These are phyloP conservation scores for Backusella tuberculispora DNA, from an alignment of 192 early-diverging fungal genomes.

Conservation along the genomic window DNA sequence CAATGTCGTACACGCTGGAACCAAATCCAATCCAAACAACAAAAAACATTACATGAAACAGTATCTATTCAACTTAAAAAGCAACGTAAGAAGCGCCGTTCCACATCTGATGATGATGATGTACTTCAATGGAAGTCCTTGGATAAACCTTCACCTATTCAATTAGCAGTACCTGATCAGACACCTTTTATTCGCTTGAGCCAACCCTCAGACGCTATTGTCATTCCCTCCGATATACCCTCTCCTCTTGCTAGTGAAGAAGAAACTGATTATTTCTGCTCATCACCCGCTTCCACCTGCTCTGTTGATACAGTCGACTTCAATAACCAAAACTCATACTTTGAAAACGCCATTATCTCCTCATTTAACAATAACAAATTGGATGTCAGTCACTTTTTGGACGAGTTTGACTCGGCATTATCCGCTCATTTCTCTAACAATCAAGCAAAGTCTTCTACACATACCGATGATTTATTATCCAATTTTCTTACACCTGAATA, in stretches of 20 bases:
- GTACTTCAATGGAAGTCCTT: not conserved
- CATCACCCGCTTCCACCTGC: constrained; percentile 24
- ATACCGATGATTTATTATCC: not conserved
- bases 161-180: constrained; percentile 16
- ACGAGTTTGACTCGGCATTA: not conserved
- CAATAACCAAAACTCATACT: not conserved
- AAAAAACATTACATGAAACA: constrained; percentile 29
- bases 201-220: constrained; percentile 4
- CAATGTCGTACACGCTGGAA: constrained; percentile 64
- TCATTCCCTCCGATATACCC: constrained; percentile 21
- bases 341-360: not conserved
- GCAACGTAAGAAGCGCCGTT: constrained; percentile 3
- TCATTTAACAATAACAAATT: not conserved
- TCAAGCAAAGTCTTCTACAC: not conserved
- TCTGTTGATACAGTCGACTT: constrained; percentile 15
- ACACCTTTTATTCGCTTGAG: constrained; percentile 2
- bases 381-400: constrained; percentile 2
- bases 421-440: constrained; percentile 11
- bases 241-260: not conserved
- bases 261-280: constrained; percentile 24
- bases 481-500: not conserved
- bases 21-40: constrained; percentile 45
- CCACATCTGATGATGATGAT: not conserved
- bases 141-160: constrained; percentile 12
- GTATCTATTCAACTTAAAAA: not conserved